A percentile compares a stretch with the other conserved stretches of the same genome.
Evolutionary conservation across 2,329 filamentous ascomycete genomes (phyloP).

Genomic region (Ceratocystis destructans): DNA sequence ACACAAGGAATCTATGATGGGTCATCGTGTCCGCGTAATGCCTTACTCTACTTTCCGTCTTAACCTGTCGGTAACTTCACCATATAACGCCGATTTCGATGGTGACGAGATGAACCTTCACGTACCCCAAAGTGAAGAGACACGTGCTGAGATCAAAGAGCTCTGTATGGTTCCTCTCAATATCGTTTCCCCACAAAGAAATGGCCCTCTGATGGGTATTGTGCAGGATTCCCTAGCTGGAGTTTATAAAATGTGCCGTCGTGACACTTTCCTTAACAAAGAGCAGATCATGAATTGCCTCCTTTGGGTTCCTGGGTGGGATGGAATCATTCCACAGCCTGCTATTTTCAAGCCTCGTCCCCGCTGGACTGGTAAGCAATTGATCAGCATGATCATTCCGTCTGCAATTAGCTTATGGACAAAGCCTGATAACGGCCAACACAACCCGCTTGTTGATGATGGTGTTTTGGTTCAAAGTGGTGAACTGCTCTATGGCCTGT

Average conservation of each 20-base stretch:
- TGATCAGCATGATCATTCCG: constrained; percentile 86
- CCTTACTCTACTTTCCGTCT: constrained; percentile 97
- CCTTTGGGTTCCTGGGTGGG: constrained; percentile 96
- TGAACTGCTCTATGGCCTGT: constrained; percentile 76
- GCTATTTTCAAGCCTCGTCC: constrained; percentile 89
- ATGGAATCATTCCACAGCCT: constrained; percentile 81
- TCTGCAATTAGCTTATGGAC: constrained; percentile 67
- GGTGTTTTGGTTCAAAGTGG: constrained; percentile 74
- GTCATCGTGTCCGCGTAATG: constrained; percentile 93
- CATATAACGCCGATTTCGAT: constrained; percentile 99
- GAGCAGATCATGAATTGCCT: constrained; percentile 93
- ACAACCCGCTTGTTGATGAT: constrained; percentile 55
- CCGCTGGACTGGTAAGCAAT: constrained; percentile 96
- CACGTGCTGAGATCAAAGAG: constrained; percentile 83
- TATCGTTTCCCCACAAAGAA: constrained; percentile 94
- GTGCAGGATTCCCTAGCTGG: constrained; percentile 95
- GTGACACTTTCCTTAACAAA: constrained; percentile 80
- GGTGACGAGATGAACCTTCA: constrained; percentile 99
- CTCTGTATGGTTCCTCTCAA: constrained; percentile 97
- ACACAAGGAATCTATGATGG: constrained; percentile 99
- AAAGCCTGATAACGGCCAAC: constrained; percentile 46
- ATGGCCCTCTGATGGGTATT: constrained; percentile 97
- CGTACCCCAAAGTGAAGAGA: constrained; percentile 95
- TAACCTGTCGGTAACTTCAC: constrained; percentile 92
- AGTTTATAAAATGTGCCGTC: constrained; percentile 89